Evolutionary conservation across 148 eudicot genomes (phyloP), one percentile per base, ranked within the genome.

Genomic region (Rhododendron kiyosumense): DNA sequence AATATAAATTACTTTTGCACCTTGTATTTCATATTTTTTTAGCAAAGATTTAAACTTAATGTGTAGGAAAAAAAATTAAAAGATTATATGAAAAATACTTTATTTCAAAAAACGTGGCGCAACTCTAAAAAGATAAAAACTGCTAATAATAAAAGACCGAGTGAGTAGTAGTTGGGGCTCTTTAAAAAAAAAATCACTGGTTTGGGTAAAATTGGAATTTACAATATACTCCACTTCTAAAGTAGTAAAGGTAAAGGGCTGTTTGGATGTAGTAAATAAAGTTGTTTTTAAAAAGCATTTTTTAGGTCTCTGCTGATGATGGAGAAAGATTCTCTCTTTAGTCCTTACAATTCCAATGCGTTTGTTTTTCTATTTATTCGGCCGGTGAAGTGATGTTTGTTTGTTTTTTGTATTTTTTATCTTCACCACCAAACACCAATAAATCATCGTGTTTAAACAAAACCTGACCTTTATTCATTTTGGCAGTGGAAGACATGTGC

Each of bases 211-310:
- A 79, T 14, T 28, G 38, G 38, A 26, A 4, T n/a, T 79, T 49
- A 9, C 32, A 28, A 59, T 49, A 5, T 18, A 3, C 61, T 10
- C 4, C 9, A 3, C 61, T 10, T 13, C 9, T 22, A 45, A 71
- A 71, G 18, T 11, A 48, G 12, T 4, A 48, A 74, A 10, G 49
- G n/a, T 49, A 84, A 34, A 41, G 85, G 32, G 46, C 61, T 84
- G 85, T 84, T 84, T 73, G 86, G 81, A 15, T 52, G 85, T 52
- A 0, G 65, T 69, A 20, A 48, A 48, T 30, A 71, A 82, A 82
- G 49, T 41, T 24, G 15, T 41, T 71, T 48, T 84, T 48, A 0
- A 48, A 71, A 26, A 1, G 76, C 80, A 52, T 51, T 84, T 73
- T 30, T 8, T 30, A 51, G 30, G n/a, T 48, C 28, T 71, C 30